These are phyloP conservation scores for Kwoniella heveanensis DNA, from an alignment of 768 basidiomycete species.

Conservation along the genomic window DNA sequence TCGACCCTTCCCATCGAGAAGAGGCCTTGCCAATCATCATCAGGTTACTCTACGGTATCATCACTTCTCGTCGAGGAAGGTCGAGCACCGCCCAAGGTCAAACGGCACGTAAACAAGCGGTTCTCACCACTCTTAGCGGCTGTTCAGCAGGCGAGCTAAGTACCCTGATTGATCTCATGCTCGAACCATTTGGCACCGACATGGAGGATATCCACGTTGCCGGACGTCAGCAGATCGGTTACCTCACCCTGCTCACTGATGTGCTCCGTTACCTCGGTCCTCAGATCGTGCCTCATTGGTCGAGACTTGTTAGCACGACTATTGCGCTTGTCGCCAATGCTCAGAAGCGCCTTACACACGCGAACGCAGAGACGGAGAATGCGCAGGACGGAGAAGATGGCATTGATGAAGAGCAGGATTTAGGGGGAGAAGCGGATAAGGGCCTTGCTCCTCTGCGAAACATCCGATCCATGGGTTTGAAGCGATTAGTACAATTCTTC, in stretches of 20 bases:
- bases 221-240: slow-evolving; percentile 71
- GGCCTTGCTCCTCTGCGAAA: slow-evolving; percentile 61
- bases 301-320: slow-evolving; percentile 69
- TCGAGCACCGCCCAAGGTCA: slow-evolving; percentile 62
- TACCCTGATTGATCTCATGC: slow-evolving; percentile 82
- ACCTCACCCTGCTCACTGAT: slow-evolving; percentile 79
- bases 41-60: slow-evolving; percentile 80
- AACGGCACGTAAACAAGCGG: slow-evolving; percentile 70
- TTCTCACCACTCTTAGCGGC: slow-evolving; percentile 69
- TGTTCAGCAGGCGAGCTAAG: slow-evolving; percentile 74
- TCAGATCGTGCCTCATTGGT: slow-evolving; percentile 71
- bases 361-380: slow-evolving; percentile 27
- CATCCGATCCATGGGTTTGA: slow-evolving; percentile 79
- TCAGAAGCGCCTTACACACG: slow-evolving; percentile 62
- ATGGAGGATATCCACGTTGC: slow-evolving; percentile 25
- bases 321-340: slow-evolving; percentile 69
- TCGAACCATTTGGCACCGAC: slow-evolving; percentile 63
- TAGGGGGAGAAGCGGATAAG: slow-evolving; percentile 56
- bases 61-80: slow-evolving; percentile 77
- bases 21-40: slow-evolving; percentile 72
- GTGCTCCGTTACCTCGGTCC: slow-evolving; percentile 80
- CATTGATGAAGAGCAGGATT: slow-evolving; percentile 54
- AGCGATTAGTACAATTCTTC: slow-evolving; percentile 87
- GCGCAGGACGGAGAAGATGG: slow-evolving; percentile 57
- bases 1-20: slow-evolving; percentile 63